Evolutionary conservation across 2,329 filamentous ascomycete species (phyloP).

Genomic region (Pyrenophora tritici-repentis): DNA sequence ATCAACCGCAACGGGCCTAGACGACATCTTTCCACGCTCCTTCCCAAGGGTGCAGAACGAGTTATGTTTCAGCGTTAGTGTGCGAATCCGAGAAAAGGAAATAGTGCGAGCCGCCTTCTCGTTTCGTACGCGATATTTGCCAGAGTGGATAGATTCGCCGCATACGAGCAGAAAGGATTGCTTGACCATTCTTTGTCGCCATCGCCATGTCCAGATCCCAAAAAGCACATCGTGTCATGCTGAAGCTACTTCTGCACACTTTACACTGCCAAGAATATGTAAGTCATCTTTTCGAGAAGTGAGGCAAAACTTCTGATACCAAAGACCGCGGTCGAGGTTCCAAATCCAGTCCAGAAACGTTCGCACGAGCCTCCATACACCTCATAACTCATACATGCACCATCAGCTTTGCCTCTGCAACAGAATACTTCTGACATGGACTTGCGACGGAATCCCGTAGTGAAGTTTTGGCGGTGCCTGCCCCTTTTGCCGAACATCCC

Average conservation of each 20-base stretch:
- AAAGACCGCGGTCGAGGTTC: too few species aligned
- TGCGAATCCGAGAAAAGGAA: conserved; percentile 1
- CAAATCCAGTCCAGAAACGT: too few species aligned
- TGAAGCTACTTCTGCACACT: too few species aligned
- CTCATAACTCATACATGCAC: too few species aligned
- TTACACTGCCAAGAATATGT: too few species aligned
- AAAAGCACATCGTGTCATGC: not conserved
- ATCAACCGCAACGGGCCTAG: conserved; percentile 2
- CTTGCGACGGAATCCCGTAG: too few species aligned
- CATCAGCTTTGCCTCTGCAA: too few species aligned
- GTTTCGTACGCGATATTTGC: not conserved
- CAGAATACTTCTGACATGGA: too few species aligned
- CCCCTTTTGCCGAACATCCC: not conserved
- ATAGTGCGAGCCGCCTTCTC: conserved; percentile 6
- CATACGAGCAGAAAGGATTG: not conserved
- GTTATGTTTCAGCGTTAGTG: not conserved
- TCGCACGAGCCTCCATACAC: too few species aligned
- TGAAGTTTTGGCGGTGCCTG: not conserved
- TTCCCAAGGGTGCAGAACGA: conserved; percentile 1
- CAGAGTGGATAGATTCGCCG: not conserved
- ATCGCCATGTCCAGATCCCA: not conserved
- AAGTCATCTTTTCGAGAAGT: too few species aligned
- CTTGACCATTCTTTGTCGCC: not conserved
- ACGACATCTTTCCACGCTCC: not conserved
- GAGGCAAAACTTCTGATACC: too few species aligned